Base-by-base conservation (phyloP, 148 eudicot genomes). In the Amaranthus cruentus region DNA sequence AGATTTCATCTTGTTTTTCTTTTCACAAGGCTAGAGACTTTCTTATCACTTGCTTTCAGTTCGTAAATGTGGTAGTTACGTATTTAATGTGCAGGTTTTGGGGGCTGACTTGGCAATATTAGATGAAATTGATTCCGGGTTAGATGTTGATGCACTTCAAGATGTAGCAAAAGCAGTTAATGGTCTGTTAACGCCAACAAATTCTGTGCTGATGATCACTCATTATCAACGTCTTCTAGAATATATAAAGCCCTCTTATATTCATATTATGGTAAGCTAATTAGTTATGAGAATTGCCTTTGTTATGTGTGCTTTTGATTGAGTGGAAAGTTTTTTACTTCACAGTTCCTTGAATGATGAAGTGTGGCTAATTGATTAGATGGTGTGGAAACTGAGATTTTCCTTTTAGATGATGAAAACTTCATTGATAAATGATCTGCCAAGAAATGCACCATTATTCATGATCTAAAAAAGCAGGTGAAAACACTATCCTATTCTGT, bases 91-190 rank as follows among this genome's bases (percentile, higher is more conserved):
- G 53, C 82, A 95, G 99, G 99, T 95, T 73, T 85, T 95, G 75
- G 99, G 97, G 66, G 99, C 99, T 69, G 94, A 95, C 58, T 84
- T 92, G 83, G 96, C 92, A 54, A 90, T 95, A 77, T 77, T 95
- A 76, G 99, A 95, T 76, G 99, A 95, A 79, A 95, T 95, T 55
- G 97, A 95, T 83, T 95, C 97, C 69, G 97, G 99, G 68, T 82
- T 95, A 77, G 99, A 95, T 75, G 96, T 95, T 71, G 99, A 95
- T 82, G 99, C 99, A 65, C 97, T 95, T 75, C 87, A 83, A 77
- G 99, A 92, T 83, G 96, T 92, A 64, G 91, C 99, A 69, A 85
- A 84, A 81, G 99, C 96, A 59, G 97, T 95, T 48, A 92, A 92
- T 78, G 88, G 77, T 48, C 87, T 95, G 69, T 78, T 87, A 80